A percentile compares a stretch with the other conserved stretches of the same genome.
Conservation (phyloP, 352 stramenopile genomes). For the Nothophytophthora sp. region DNA sequence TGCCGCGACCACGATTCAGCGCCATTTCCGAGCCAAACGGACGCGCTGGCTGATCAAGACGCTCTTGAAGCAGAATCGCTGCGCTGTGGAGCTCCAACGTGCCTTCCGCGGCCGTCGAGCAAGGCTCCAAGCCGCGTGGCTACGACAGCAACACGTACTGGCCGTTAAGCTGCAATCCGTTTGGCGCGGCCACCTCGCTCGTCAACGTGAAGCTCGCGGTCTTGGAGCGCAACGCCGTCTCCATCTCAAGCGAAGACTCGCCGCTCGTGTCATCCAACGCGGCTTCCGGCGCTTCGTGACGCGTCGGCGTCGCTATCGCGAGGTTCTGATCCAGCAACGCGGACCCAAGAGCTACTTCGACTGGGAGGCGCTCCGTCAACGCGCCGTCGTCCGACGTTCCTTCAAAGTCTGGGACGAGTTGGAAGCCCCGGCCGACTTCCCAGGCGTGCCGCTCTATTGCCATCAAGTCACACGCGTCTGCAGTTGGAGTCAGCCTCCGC, state of each 20-base stretch:
- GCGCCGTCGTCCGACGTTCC: slow-evolving; percentile 29
- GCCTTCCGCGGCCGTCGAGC: slow-evolving; percentile 62
- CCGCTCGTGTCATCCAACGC: slow-evolving; percentile 51
- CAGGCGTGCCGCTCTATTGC: slow-evolving; percentile 68
- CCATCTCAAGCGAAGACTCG: slow-evolving; percentile 20
- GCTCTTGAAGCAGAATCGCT: slow-evolving; percentile 62
- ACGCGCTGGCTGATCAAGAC: slow-evolving; percentile 42
- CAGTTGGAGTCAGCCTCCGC: slow-evolving; percentile 62
- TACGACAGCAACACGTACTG: slow-evolving; percentile 33
- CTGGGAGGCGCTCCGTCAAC: slow-evolving; percentile 46
- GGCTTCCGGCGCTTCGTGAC: slow-evolving; percentile 53
- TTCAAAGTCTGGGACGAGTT: slow-evolving; percentile 85
- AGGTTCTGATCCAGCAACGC: slow-evolving; percentile 44
- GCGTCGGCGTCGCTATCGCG: slow-evolving; percentile 38
- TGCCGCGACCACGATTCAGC: slow-evolving; percentile 63
- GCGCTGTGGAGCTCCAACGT: slow-evolving; percentile 59
- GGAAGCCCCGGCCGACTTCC: slow-evolving; percentile 42
- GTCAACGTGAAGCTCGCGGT: slow-evolving; percentile 32
- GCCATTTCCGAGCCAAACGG: slow-evolving; percentile 49
- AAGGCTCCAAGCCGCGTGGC: slow-evolving; percentile 29
- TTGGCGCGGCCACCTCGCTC: slow-evolving; percentile 37
- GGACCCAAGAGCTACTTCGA: slow-evolving; percentile 61
- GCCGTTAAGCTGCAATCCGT: slow-evolving; percentile 56
- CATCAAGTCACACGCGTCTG: slow-evolving; percentile 69
- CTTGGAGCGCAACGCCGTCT: slow-evolving; percentile 23